Percentiles rank a stretch among this genome's conserved stretches.
Evolutionary conservation across 2,329 filamentous ascomycete genomes (phyloP).

Genomic region (Pezicula rhizophila): DNA sequence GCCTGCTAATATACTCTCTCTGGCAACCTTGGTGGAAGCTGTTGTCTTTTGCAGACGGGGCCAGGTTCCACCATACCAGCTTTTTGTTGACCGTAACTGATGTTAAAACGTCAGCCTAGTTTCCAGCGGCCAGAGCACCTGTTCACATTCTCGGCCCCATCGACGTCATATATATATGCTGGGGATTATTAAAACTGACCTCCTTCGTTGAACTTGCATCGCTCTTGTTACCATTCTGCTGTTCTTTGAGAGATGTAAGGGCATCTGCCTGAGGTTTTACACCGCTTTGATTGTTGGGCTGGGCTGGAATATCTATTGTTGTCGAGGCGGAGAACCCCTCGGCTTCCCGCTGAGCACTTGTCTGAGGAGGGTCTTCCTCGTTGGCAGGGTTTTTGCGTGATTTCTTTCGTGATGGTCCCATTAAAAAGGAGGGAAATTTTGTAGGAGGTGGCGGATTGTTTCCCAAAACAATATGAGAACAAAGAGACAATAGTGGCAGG

Average conservation of each 20-base stretch:
- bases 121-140: neutral
- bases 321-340: neutral
- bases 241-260: conserved; percentile 6
- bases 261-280: conserved; percentile 7
- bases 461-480: neutral
- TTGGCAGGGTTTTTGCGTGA: conserved; percentile 17
- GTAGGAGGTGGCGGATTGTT: neutral
- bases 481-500: neutral
- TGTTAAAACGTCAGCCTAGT: conserved; percentile 7
- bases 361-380: conserved; percentile 12
- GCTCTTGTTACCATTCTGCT: conserved; percentile 2
- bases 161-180: neutral
- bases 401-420: conserved; percentile 23
- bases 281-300: conserved; percentile 3
- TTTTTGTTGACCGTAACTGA: conserved; percentile 22
- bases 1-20: conserved; percentile 53
- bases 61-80: conserved; percentile 56
- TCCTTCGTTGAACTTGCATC: conserved; percentile 10
- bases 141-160: neutral
- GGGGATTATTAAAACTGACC: conserved; percentile 1
- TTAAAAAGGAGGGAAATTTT: conserved; percentile 7
- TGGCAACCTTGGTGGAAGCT: conserved; percentile 53
- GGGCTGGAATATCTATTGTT: neutral
- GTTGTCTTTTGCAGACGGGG: conserved; percentile 46
- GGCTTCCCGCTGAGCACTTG: conserved; percentile 2